Base-by-base conservation (phyloP, 371 early-diverging fungal species). In the Mortierella sp. region DNA sequence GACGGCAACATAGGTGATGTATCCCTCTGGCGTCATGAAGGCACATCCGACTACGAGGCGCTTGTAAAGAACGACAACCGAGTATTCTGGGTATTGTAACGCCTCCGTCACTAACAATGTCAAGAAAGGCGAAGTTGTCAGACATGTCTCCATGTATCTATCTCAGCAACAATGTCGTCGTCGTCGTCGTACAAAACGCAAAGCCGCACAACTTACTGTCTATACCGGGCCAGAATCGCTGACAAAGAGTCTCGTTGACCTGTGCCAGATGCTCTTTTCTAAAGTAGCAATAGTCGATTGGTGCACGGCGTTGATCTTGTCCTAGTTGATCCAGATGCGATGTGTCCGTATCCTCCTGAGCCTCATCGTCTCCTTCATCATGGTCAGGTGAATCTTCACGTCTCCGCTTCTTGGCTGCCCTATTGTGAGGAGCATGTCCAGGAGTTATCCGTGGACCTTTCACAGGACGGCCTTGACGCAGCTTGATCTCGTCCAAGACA, bases 191-290 rank as follows among this genome's bases (percentile, higher is more conserved):
- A n/a, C n/a, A n/a, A n/a, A n/a, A n/a, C n/a, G n/a, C n/a, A n/a
- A n/a, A n/a, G n/a, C n/a, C n/a, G n/a, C 17, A 21, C 16, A 31
- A 74, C 80, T 29, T 80, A 88, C 88, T 87, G 77, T 97, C 95
- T 45, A 97, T 94, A 10, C 94, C 94, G 10, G 94, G 94, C 97
- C 97, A 97, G 78, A 97, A 97, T n/a, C 88, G 83, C 21, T 88
- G 82, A 41, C 86, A 83, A 21, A 97, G 76, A 47, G 93, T 73
- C 46, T 79, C 84, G 66, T 97, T 97, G 29, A 92, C 94, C 60
- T 92, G 93, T 10, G 61, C 54, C 14, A 95, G 71, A 81, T 94
- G 94, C 59, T 87, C 82, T 27, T 71, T 72, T 54, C 91, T 88
- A 59, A 97, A 87, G 69, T 94, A 88, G 40, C 92, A 89, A 61